Conservation (phyloP, 345 rosid species). For the Eucalyptus curtisii region DNA sequence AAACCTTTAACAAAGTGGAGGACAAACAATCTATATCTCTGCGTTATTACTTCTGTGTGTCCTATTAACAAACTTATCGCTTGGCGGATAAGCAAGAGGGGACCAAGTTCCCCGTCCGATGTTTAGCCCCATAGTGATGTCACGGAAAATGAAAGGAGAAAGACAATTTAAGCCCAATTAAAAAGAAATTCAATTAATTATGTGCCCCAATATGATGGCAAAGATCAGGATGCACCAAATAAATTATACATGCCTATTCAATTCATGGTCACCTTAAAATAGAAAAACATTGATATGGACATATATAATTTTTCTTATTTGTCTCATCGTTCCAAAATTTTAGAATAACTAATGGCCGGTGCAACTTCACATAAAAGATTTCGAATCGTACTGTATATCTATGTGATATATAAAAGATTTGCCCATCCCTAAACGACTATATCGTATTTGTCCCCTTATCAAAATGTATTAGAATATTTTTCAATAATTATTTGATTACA, state of each 20-base stretch:
- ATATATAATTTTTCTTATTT: background rate
- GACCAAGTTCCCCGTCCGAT: background rate
- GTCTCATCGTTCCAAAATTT: background rate
- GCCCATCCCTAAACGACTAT: background rate
- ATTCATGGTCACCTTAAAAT: background rate
- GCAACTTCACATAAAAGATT: background rate
- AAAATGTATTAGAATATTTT: background rate
- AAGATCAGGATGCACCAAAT: background rate
- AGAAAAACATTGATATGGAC: background rate
- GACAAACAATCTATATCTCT: background rate
- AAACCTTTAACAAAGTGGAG: background rate
- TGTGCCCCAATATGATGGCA: background rate
- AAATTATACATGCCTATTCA: background rate
- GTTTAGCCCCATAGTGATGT: background rate
- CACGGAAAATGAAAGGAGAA: background rate
- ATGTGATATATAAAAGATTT: background rate
- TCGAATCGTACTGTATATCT: background rate
- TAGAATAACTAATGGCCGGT: background rate
- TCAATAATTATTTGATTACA: background rate
- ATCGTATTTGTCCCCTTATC: background rate
- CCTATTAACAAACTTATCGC: background rate
- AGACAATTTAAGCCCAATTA: background rate
- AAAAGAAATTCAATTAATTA: background rate
- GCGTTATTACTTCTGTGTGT: background rate
- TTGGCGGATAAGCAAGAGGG: background rate